Conservation (phyloP, 2,329 filamentous ascomycete genomes). For the Penicillium sp. region DNA sequence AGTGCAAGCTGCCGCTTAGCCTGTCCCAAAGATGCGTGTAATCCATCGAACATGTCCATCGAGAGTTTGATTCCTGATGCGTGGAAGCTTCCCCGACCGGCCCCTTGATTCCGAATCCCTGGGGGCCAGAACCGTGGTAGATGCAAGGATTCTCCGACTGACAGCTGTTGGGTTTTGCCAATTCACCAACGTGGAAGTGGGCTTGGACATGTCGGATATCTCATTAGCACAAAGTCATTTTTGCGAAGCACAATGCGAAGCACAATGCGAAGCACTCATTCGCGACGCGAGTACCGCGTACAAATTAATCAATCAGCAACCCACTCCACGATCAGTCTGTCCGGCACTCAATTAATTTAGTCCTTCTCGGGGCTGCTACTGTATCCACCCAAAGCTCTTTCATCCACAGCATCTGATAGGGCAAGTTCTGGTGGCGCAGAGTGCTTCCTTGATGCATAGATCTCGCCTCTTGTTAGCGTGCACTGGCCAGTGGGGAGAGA, state of each 20-base stretch:
- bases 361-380: background rate
- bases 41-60: background rate
- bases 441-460: background rate
- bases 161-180: background rate
- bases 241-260: background rate
- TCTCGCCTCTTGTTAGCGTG: constrained; percentile 9
- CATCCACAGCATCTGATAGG: background rate
- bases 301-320: background rate
- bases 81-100: constrained; percentile 2
- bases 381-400: background rate
- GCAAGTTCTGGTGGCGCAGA: constrained; percentile 9
- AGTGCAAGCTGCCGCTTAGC: background rate
- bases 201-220: constrained; percentile 2
- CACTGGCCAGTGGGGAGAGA: background rate
- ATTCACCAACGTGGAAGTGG: background rate
- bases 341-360: background rate
- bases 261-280: background rate
- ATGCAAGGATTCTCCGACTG: background rate
- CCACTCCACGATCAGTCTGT: background rate
- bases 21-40: background rate
- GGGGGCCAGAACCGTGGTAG: background rate
- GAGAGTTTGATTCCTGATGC: background rate
- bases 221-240: background rate
- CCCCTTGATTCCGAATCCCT: no score
- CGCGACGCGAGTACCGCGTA: no score